Evolutionary conservation across 768 basidiomycete species (phyloP).

Genomic region (Termitomyces titanicus): DNA sequence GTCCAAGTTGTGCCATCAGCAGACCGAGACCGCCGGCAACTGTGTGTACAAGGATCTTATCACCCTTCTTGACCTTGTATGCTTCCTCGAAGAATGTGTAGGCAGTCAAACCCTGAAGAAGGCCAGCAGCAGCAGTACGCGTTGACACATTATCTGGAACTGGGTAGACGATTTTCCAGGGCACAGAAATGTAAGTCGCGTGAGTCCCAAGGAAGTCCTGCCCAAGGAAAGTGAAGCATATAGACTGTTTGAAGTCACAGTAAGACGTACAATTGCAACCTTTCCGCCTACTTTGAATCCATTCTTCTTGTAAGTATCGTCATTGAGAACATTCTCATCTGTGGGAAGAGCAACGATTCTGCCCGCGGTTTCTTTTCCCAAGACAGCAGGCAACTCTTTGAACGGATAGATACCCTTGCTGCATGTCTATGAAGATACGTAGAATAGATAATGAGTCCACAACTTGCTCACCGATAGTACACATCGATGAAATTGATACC

Average conservation of each 20-base stretch:
- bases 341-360: constrained; percentile 72
- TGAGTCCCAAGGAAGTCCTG: constrained; percentile 51
- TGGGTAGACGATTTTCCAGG: constrained; percentile 59
- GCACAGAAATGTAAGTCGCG: constrained; percentile 69
- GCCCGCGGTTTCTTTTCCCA: constrained; percentile 82
- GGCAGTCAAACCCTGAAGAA: constrained; percentile 78
- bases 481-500: constrained; percentile 90
- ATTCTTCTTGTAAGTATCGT: constrained; percentile 60
- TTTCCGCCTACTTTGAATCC: constrained; percentile 65
- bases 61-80: constrained; percentile 76
- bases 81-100: constrained; percentile 79
- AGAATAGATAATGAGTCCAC: background rate
- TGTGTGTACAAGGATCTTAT: constrained; percentile 83
- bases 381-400: constrained; percentile 53
- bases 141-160: constrained; percentile 62
- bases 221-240: background rate
- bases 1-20: constrained; percentile 64
- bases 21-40: constrained; percentile 88
- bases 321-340: constrained; percentile 53
- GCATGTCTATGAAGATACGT: background rate
- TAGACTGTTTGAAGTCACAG: background rate
- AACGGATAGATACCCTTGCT: constrained; percentile 66
- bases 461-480: constrained; percentile 60
- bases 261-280: constrained; percentile 60
- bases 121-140: constrained; percentile 58